Conservation (phyloP, 2,329 filamentous ascomycete species). For the Balansia obtecta region DNA sequence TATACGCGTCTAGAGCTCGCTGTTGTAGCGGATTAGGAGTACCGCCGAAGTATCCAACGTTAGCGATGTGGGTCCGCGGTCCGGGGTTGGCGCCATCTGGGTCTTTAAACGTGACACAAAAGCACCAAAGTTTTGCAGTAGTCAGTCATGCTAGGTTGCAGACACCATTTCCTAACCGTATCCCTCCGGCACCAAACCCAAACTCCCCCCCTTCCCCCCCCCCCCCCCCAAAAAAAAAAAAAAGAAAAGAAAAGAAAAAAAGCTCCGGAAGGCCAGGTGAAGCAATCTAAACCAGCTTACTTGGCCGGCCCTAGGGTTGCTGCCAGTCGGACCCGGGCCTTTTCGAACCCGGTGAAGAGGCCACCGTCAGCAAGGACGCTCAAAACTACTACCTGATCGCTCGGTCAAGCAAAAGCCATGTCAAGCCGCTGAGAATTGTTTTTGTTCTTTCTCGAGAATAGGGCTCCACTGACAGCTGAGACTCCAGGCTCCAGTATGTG, state of each 20-base stretch:
- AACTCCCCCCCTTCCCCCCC: too few species aligned
- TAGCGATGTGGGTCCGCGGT: too few species aligned
- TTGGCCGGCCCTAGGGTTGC: neutral
- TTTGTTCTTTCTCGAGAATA: neutral
- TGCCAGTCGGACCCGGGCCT: neutral
- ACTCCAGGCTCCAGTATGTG: neutral
- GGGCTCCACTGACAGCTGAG: neutral
- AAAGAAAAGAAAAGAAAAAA: neutral
- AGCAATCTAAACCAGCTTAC: too few species aligned
- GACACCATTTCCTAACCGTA: too few species aligned
- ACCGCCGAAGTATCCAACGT: too few species aligned
- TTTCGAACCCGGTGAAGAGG: neutral
- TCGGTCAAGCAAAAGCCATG: neutral
- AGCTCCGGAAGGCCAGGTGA: neutral
- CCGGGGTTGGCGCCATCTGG: too few species aligned
- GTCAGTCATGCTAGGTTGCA: too few species aligned
- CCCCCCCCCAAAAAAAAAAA: too few species aligned
- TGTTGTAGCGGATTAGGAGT: too few species aligned
- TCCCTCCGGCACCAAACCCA: neutral
- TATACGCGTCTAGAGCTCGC: too few species aligned
- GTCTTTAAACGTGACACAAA: too few species aligned
- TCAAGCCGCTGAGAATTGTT: neutral
- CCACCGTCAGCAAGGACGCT: neutral
- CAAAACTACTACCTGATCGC: neutral
- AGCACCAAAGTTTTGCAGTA: too few species aligned